Conservation (phyloP, 2,329 filamentous ascomycete species). For the Myriangium duriaei region DNA sequence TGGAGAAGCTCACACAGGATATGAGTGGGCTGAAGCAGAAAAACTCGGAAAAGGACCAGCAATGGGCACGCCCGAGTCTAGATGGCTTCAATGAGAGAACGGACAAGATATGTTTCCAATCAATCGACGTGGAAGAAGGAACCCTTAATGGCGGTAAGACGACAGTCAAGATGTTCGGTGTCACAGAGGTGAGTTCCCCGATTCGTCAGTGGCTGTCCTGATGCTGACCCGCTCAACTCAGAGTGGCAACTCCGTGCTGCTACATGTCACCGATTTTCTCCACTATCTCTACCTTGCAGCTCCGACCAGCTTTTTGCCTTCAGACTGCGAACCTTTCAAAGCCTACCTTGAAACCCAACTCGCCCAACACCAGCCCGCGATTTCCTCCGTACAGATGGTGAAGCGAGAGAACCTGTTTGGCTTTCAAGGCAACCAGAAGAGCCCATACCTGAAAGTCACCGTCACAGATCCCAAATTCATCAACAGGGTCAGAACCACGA, state of each 20-base stretch:
- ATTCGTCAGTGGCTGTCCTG: neutral
- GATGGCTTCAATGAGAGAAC: slow-evolving; percentile 49
- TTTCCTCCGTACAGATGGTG: slow-evolving; percentile 69
- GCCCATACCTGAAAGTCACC: slow-evolving; percentile 84
- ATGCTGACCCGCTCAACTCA: slow-evolving; percentile 17
- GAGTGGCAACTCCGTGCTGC: slow-evolving; percentile 75
- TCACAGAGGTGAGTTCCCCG: slow-evolving; percentile 53
- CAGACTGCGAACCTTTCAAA: slow-evolving; percentile 68
- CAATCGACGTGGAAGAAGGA: slow-evolving; percentile 91
- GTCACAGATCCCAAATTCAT: slow-evolving; percentile 83
- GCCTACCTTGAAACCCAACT: slow-evolving; percentile 68
- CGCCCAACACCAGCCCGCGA: slow-evolving; percentile 58
- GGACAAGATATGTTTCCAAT: slow-evolving; percentile 76
- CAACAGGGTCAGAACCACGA: slow-evolving; percentile 56
- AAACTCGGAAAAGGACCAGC: slow-evolving; percentile 86
- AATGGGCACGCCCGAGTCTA: slow-evolving; percentile 63
- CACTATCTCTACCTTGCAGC: slow-evolving; percentile 94
- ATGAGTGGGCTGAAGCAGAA: slow-evolving; percentile 72
- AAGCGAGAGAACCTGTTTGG: slow-evolving; percentile 86
- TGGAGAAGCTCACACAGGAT: slow-evolving; percentile 93
- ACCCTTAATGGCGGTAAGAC: slow-evolving; percentile 62
- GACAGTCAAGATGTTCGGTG: slow-evolving; percentile 84
- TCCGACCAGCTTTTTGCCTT: slow-evolving; percentile 64
- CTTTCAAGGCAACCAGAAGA: slow-evolving; percentile 86
- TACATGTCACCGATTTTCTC: slow-evolving; percentile 90